Conservation (phyloP, 805 yeast genomes). For the Dipodascus geniculatus region DNA sequence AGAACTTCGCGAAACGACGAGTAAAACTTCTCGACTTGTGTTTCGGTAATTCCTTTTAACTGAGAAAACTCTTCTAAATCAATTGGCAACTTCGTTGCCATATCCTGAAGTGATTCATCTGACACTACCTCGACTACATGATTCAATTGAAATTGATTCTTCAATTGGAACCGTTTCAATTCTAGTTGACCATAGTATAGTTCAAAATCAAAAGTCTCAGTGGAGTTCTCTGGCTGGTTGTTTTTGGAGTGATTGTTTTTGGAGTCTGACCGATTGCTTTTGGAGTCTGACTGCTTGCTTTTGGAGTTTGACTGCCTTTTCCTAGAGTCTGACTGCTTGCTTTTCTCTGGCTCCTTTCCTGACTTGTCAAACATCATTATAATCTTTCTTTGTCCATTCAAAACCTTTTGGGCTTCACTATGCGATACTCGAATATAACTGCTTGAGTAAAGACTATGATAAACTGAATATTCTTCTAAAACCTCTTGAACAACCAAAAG, state of each 20-base stretch:
- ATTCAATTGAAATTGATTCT: not conserved
- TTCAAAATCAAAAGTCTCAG: no score
- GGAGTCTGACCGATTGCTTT: no score
- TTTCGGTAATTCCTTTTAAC: slow-evolving; percentile 28
- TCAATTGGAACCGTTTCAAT: slow-evolving; percentile 5
- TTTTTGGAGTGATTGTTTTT: no score
- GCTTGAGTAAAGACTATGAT: slow-evolving; percentile 72
- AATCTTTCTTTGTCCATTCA: slow-evolving; percentile 26
- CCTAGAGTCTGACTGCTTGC: not conserved
- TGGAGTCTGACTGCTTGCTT: no score
- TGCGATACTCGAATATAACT: slow-evolving; percentile 60
- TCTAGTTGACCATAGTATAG: slow-evolving; percentile 10
- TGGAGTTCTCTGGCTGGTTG: no score
- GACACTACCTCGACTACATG: slow-evolving; percentile 6
- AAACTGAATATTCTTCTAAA: slow-evolving; percentile 58
- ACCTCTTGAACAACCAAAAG: slow-evolving; percentile 56
- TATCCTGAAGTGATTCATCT: slow-evolving; percentile 27
- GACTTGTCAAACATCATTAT: slow-evolving; percentile 12
- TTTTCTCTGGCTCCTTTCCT: not conserved
- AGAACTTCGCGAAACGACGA: slow-evolving; percentile 30
- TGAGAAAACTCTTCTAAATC: slow-evolving; percentile 35
- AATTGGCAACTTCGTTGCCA: slow-evolving; percentile 45
- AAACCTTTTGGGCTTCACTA: slow-evolving; percentile 34
- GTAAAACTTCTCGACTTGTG: slow-evolving; percentile 24
- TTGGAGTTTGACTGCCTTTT: no score